A percentile compares a stretch with the other conserved stretches of the same genome.
phyloP scores from a whole-genome alignment of 352 stramenopile species.

The Phytophthora uliginosa region DNA sequence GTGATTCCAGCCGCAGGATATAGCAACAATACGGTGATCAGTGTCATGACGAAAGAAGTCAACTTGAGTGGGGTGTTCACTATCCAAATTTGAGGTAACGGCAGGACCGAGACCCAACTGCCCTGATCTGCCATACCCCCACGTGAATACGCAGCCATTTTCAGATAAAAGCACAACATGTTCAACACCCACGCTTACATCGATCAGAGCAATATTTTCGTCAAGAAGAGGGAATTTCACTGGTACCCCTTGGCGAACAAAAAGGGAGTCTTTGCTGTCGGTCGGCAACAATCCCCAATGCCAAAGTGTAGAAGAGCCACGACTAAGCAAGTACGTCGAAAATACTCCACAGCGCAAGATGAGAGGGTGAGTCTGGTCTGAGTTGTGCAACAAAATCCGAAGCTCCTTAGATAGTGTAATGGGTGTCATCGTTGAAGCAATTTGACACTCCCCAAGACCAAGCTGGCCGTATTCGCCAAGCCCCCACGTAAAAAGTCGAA shows the following conservation, averaged over 20 bases:
- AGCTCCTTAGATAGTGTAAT: slow-evolving; percentile 27
- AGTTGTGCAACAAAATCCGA: slow-evolving; percentile 10
- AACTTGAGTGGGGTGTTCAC: slow-evolving; percentile 25
- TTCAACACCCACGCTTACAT: slow-evolving; percentile 39
- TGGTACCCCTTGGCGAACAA: slow-evolving; percentile 29
- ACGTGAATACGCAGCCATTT: slow-evolving; percentile 44
- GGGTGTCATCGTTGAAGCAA: slow-evolving; percentile 27
- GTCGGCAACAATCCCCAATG: slow-evolving; percentile 48
- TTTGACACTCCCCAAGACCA: slow-evolving; percentile 41
- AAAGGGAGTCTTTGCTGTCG: slow-evolving; percentile 1
- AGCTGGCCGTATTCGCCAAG: slow-evolving; percentile 58
- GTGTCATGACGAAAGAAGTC: slow-evolving; percentile 33
- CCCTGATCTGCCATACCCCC: slow-evolving; percentile 39
- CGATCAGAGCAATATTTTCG: slow-evolving; percentile 21
- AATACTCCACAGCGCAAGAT: slow-evolving; percentile 49
- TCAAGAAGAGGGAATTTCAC: slow-evolving; percentile 32
- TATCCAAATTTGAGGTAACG: slow-evolving; percentile 16
- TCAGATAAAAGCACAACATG: slow-evolving; percentile 44
- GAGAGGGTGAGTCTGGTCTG: not conserved
- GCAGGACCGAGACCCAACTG: slow-evolving; percentile 49
- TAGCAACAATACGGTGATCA: slow-evolving; percentile 17
- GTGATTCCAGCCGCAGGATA: slow-evolving; percentile 52
- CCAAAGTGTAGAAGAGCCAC: slow-evolving; percentile 32
- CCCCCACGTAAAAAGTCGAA: slow-evolving; percentile 45
- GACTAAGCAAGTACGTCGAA: slow-evolving; percentile 38